Conservation (phyloP, 306 rosid species). For the Dryas alaskensis region DNA sequence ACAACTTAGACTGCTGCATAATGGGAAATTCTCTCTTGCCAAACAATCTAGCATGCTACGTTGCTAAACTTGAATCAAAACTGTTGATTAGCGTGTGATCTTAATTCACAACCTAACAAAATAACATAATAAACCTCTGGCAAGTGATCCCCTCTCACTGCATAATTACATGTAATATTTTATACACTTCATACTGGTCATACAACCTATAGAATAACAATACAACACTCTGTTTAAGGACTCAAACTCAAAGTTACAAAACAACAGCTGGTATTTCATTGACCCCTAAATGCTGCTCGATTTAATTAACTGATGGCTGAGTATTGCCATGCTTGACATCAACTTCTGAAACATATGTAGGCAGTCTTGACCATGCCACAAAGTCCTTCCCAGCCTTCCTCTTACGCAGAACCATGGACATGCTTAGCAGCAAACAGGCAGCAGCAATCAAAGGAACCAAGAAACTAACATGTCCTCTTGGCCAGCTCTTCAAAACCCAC, state of each 20-base stretch:
- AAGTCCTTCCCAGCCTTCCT: conserved; percentile 31
- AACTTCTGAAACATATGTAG: conserved; percentile 26
- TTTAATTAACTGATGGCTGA: neutral
- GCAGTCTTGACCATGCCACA: conserved; percentile 41
- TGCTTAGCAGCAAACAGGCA: conserved; percentile 30
- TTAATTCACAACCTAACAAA: too few species aligned
- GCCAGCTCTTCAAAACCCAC: conserved; percentile 37
- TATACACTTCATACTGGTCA: neutral
- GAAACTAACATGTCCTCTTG: conserved; percentile 11
- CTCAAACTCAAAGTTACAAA: neutral
- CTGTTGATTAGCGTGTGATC: neutral
- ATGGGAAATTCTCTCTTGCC: neutral
- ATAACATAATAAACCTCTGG: neutral
- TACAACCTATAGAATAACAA: neutral
- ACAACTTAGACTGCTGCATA: neutral
- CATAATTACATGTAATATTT: neutral
- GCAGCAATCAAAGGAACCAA: conserved; percentile 39
- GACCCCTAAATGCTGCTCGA: neutral
- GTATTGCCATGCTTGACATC: conserved; percentile 13
- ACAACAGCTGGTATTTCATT: neutral
- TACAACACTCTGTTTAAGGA: neutral
- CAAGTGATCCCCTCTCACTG: neutral
- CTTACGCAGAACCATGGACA: conserved; percentile 28
- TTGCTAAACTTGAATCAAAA: neutral
- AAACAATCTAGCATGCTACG: neutral